Evolutionary conservation across 2,329 filamentous ascomycete species (phyloP).

Genomic region (Sphaerulina vaccinii): DNA sequence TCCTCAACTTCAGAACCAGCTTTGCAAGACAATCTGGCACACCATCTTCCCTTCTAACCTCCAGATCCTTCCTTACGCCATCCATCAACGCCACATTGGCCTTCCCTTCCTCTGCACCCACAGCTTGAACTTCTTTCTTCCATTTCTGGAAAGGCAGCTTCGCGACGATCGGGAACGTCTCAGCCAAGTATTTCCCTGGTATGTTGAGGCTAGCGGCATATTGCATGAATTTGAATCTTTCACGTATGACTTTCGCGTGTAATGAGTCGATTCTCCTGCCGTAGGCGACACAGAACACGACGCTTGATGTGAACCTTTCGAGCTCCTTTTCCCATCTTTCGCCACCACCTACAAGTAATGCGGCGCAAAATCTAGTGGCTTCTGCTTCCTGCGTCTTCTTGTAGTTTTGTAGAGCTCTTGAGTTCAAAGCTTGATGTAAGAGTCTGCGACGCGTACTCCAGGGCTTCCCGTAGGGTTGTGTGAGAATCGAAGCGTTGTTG

Average conservation of each 20-base stretch:
- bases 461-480: constrained; percentile 51
- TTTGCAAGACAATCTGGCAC: constrained; percentile 42
- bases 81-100: constrained; percentile 46
- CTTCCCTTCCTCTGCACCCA: constrained; percentile 40
- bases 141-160: constrained; percentile 48
- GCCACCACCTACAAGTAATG: constrained; percentile 42
- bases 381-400: constrained; percentile 52
- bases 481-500: constrained; percentile 47
- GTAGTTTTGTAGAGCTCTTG: constrained; percentile 46
- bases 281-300: constrained; percentile 54
- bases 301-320: constrained; percentile 50
- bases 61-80: constrained; percentile 43
- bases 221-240: constrained; percentile 51
- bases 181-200: constrained; percentile 47
- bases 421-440: constrained; percentile 47
- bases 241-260: constrained; percentile 48
- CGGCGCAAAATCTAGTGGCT: constrained; percentile 45
- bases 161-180: constrained; percentile 47
- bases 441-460: constrained; percentile 48
- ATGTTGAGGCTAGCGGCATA: constrained; percentile 51
- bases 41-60: constrained; percentile 29
- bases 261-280: constrained; percentile 52
- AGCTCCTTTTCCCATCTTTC: constrained; percentile 48
- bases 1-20: too few relatives aligned
- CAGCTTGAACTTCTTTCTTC: constrained; percentile 46